Conservation (phyloP, 352 stramenopile genomes). For the Phytophthora pisi region DNA sequence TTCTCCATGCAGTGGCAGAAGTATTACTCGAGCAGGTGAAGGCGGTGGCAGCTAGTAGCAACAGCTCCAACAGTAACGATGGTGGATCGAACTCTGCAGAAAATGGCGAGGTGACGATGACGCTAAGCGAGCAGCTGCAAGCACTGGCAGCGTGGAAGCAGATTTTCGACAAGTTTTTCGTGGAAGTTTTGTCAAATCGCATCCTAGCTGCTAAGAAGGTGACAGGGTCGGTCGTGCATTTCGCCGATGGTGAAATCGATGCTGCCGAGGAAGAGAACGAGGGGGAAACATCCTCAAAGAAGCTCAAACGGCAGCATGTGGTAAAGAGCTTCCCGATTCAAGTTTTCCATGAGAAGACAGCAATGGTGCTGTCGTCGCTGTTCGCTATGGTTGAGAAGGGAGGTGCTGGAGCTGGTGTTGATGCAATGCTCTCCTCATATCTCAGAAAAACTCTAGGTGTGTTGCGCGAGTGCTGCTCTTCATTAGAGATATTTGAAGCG, state of each 20-base stretch:
- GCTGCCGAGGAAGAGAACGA: constrained; percentile 28
- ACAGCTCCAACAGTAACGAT: constrained; percentile 17
- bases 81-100: constrained; percentile 35
- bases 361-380: constrained; percentile 58
- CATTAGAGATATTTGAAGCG: constrained; percentile 65
- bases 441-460: constrained; percentile 55
- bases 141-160: constrained; percentile 59
- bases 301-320: constrained; percentile 31
- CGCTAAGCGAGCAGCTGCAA: constrained; percentile 50
- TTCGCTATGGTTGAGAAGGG: constrained; percentile 54
- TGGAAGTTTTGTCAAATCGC: constrained; percentile 44
- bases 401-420: constrained; percentile 22
- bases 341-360: constrained; percentile 70
- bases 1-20: constrained; percentile 76
- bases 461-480: constrained; percentile 46
- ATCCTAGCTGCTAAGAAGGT: constrained; percentile 37
- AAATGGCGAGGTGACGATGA: constrained; percentile 39
- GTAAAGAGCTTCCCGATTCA: constrained; percentile 59
- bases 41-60: constrained; percentile 34
- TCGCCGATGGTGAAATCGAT: constrained; percentile 41
- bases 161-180: constrained; percentile 70
- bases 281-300: constrained; percentile 27
- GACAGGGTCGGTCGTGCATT: constrained; percentile 38
- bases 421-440: constrained; percentile 45
- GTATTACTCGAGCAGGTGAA: constrained; percentile 64